Base-by-base conservation (phyloP, 805 yeast species). In the Komagataella pseudopastoris region DNA sequence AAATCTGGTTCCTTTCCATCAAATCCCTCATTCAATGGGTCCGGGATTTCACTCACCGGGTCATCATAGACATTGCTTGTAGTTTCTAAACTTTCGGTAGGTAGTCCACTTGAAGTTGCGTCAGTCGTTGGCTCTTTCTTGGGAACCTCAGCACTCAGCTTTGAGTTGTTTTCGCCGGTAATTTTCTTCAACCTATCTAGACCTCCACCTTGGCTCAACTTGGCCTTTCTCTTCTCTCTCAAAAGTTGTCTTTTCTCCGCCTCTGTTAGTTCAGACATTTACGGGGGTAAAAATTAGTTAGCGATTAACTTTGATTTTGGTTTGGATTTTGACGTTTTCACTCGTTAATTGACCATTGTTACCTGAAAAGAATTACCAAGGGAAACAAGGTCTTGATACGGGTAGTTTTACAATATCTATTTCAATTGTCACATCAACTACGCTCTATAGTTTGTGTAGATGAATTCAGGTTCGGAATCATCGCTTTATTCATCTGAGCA, bases 141-240 rank as follows among this genome's bases (percentile, higher is more conserved):
- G 14, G 70, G 66, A 8, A 72, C 64, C 14, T 62, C 66, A 3
- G 71, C 56, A 4, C 69, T 61, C 50, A 71, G 55, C 20, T 60
- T 63, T 45, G 75, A 67, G 48, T 64, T 65, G 23, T 64, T 62
- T 18, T 65, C 60, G 2, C 75, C 76, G 1, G 75, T 66, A 51
- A 75, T 75, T 52, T 71, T 73, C 55, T 74, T 77, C 58, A 83
- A 63, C 54, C 88, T 67, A 18, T 70, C 70, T 18, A 81, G 83
- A 48, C 74, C 75, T 6, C 57, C 53, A 3, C 83, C 82, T 55
- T 72, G 71, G 50, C 70, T 65, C 70, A 82, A 72, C 60, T 80
- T 81, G 55, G 84, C 81, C 47, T 77, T 81, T 60, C 88, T 72
- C 60, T 85, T 73, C 59, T 83, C 86, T 53, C 86, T 71, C 47